These are phyloP conservation scores for Radiomyces spectabilis DNA, from an alignment of 192 early-diverging fungal genomes.

Conservation along the genomic window DNA sequence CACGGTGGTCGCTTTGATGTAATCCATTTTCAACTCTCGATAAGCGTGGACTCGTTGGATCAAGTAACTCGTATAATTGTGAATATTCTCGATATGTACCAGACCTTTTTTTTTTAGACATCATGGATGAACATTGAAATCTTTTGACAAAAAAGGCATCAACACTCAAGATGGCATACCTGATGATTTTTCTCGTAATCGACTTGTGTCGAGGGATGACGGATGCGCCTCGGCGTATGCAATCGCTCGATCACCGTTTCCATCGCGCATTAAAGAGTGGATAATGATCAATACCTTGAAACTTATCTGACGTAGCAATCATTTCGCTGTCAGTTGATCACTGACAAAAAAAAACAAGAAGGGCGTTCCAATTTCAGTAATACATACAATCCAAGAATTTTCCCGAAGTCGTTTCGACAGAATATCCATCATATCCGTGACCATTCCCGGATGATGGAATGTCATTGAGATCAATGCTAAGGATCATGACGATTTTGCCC, in stretches of 20 bases:
- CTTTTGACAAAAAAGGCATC: not conserved
- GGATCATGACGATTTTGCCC: too few species aligned
- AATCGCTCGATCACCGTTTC: constrained; percentile 53
- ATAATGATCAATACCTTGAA: constrained; percentile 73
- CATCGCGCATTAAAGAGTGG: constrained; percentile 66
- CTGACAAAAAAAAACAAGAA: not conserved
- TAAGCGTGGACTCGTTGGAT: constrained; percentile 65
- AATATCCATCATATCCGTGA: constrained; percentile 42
- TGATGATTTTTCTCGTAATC: constrained; percentile 42
- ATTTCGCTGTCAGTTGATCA: too few species aligned
- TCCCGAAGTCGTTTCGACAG: constrained; percentile 36
- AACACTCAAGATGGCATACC: not conserved
- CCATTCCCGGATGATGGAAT: constrained; percentile 17
- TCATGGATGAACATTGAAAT: not conserved
- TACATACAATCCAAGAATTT: constrained; percentile 59
- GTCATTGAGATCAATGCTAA: constrained; percentile 20
- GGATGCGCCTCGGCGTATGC: constrained; percentile 43
- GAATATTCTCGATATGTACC: constrained; percentile 57
- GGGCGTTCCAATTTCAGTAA: not conserved
- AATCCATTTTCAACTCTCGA: constrained; percentile 57
- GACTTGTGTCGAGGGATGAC: constrained; percentile 38
- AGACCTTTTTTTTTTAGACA: constrained; percentile 8
- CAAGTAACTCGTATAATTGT: constrained; percentile 64
- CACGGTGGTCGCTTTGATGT: constrained; percentile 38
- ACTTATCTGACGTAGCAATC: constrained; percentile 46